Percentiles rank a stretch among this genome's conserved stretches.
These are phyloP conservation scores for Lepidium africanum DNA, from an alignment of 345 rosid species.

Conservation along the genomic window DNA sequence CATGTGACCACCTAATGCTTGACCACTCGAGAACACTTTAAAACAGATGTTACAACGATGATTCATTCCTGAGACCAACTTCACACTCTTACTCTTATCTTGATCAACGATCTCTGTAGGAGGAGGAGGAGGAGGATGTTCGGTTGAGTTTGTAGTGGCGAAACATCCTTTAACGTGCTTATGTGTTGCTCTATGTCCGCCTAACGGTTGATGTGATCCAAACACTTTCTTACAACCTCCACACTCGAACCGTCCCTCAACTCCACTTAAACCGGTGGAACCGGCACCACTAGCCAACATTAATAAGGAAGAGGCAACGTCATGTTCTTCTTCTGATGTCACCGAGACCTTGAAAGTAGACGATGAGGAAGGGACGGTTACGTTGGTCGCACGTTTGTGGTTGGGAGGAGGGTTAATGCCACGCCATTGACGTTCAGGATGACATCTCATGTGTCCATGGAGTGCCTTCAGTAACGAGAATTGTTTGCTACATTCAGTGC, in stretches of 20 bases:
- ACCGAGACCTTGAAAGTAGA: neutral
- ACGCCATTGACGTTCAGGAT: slow-evolving; percentile 78
- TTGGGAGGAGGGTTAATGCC: slow-evolving; percentile 53
- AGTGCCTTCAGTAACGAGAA: slow-evolving; percentile 83
- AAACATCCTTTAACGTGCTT: slow-evolving; percentile 64
- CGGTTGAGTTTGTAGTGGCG: slow-evolving; percentile 34
- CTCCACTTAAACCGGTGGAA: slow-evolving; percentile 8
- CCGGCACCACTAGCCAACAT: slow-evolving; percentile 32
- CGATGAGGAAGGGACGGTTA: neutral
- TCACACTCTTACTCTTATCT: slow-evolving; percentile 25
- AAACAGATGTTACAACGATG: slow-evolving; percentile 55
- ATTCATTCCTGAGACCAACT: slow-evolving; percentile 21
- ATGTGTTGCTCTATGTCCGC: slow-evolving; percentile 67
- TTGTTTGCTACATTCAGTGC: slow-evolving; percentile 75
- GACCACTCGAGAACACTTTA: slow-evolving; percentile 56
- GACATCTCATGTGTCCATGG: slow-evolving; percentile 93
- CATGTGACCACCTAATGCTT: slow-evolving; percentile 73
- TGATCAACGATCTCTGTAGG: slow-evolving; percentile 1
- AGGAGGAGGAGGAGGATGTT: neutral
- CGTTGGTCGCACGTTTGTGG: slow-evolving; percentile 9
- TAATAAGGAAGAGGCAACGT: slow-evolving; percentile 43
- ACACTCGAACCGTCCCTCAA: slow-evolving; percentile 34
- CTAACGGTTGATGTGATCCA: slow-evolving; percentile 63
- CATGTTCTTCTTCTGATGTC: slow-evolving; percentile 44
- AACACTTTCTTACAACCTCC: slow-evolving; percentile 71